phyloP scores from a whole-genome alignment of 495 filamentous ascomycete genomes.

The Penicillium canescens region DNA sequence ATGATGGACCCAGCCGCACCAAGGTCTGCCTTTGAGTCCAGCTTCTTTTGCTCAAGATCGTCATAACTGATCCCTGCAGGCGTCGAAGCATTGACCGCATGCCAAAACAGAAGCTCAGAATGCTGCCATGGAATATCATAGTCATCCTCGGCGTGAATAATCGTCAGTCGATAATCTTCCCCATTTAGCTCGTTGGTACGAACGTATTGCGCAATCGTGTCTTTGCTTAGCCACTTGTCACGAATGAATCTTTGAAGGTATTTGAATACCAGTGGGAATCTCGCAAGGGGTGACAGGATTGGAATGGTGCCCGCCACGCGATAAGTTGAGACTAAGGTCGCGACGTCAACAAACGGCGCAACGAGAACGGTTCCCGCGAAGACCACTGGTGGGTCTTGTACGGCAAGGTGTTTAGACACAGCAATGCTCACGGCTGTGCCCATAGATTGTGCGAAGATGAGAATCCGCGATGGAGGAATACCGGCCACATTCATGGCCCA shows the following conservation, averaged over 20 bases:
- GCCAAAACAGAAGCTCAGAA: conserved; percentile 39
- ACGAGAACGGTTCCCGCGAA: conserved; percentile 39
- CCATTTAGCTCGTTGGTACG: conserved; percentile 28
- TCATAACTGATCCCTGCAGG: conserved; percentile 31
- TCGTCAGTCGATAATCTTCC: conserved; percentile 26
- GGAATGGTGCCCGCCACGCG: conserved; percentile 43
- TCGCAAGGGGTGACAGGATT: conserved; percentile 40
- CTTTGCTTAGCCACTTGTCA: conserved; percentile 47
- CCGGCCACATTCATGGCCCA: conserved; percentile 65
- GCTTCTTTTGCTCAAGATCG: conserved; percentile 34
- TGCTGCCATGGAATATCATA: conserved; percentile 43
- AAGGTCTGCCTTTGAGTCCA: conserved; percentile 31
- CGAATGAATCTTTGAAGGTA: conserved; percentile 40
- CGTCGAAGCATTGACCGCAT: conserved; percentile 42
- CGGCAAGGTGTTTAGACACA: conserved; percentile 60
- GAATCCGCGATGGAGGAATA: conserved; percentile 65
- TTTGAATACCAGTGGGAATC: conserved; percentile 37
- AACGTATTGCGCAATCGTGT: conserved; percentile 35
- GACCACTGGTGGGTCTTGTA: conserved; percentile 26
- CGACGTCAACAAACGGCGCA: conserved; percentile 46
- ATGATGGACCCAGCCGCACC: conserved; percentile 48
- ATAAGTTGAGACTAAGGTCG: conserved; percentile 45
- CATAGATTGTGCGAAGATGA: conserved; percentile 74
- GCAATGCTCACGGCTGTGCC: conserved; percentile 73
- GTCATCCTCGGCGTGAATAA: conserved; percentile 41